Conservation (phyloP, 2,329 filamentous ascomycete species). For the Kalaharituber pfeilii region DNA sequence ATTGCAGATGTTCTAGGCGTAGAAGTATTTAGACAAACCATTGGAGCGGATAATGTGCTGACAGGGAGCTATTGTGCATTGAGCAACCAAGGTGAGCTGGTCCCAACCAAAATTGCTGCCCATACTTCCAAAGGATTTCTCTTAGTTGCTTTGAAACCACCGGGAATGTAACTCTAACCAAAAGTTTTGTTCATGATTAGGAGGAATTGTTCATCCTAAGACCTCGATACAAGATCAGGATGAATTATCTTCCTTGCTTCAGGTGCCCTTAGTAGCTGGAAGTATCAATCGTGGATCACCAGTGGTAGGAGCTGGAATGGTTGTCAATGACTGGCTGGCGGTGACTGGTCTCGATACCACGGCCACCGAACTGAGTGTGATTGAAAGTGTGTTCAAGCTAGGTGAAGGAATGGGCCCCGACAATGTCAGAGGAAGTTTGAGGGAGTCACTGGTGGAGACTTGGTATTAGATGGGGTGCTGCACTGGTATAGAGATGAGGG, state of each 20-base stretch:
- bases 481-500: neutral
- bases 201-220: slow-evolving; percentile 92
- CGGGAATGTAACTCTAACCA: too few species aligned
- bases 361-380: slow-evolving; percentile 89
- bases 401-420: slow-evolving; percentile 69
- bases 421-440: slow-evolving; percentile 67
- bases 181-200: slow-evolving; percentile 1
- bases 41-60: slow-evolving; percentile 78
- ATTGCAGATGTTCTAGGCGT: slow-evolving; percentile 85
- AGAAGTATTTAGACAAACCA: slow-evolving; percentile 82
- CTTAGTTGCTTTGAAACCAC: too few species aligned
- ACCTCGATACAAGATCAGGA: slow-evolving; percentile 96
- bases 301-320: slow-evolving; percentile 93
- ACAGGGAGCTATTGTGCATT: slow-evolving; percentile 94
- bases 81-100: slow-evolving; percentile 53
- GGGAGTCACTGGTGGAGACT: slow-evolving; percentile 97
- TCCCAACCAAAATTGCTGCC: neutral
- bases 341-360: slow-evolving; percentile 88
- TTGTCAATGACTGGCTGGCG: slow-evolving; percentile 94
- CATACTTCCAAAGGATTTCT: too few species aligned
- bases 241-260: slow-evolving; percentile 78
- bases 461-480: slow-evolving; percentile 52
- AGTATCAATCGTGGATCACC: slow-evolving; percentile 83
- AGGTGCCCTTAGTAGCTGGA: slow-evolving; percentile 89
- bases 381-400: slow-evolving; percentile 89